Base-by-base conservation (phyloP, 2,329 filamentous ascomycete genomes). In the Fusarium brevicatenulatum region DNA sequence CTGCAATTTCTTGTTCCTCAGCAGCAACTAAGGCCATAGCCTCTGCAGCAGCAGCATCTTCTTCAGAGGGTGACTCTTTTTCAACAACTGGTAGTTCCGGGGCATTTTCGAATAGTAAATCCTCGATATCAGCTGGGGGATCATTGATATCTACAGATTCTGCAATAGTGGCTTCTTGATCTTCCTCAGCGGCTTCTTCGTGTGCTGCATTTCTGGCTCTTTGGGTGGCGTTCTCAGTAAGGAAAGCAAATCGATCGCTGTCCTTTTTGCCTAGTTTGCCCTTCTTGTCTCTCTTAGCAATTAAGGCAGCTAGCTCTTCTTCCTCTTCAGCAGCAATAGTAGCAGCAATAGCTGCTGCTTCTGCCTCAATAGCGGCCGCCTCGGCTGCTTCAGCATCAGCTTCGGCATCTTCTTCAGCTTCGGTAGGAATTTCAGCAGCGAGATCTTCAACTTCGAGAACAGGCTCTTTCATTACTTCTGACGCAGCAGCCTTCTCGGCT, bases 1-100 rank as follows among this genome's bases (percentile, higher is more conserved):
- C 76, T 30, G 79, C 82, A 7, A 86, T 74, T 61, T 86, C 82
- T 28, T 79, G 77, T 68, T 84, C 81, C 55, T 84, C 81, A n/a
- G 71, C 66, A 6, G 70, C 70, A 46, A 74, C 52, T 9, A 50
- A 37, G 13, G 62, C 73, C 5, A 71, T 66, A 23, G 72, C 68
- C 36, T 75, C 73, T 12, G 62, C 63, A 6, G 67, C 70, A 5
- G 59, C 75, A n/a, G 74, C 75, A 47, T 77, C 77, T n/a, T 42
- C 59, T 52, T 57, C 55, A 11, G 32, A 30, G 28, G 39, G 32
- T 7, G 36, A 36, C 23, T 71, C 68, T 23, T 71, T 56, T 30
- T 44, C 55, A 30, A 40, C 66, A 42, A 76, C 75, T 46, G 73
- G 65, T 68, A 46, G 58, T 19, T 71, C 70, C 21, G 46, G 46